A percentile compares a stretch with the other conserved stretches of the same genome.
These are phyloP conservation scores for Penicillium verhagenii DNA, from an alignment of 495 filamentous ascomycete genomes.

Conservation along the genomic window DNA sequence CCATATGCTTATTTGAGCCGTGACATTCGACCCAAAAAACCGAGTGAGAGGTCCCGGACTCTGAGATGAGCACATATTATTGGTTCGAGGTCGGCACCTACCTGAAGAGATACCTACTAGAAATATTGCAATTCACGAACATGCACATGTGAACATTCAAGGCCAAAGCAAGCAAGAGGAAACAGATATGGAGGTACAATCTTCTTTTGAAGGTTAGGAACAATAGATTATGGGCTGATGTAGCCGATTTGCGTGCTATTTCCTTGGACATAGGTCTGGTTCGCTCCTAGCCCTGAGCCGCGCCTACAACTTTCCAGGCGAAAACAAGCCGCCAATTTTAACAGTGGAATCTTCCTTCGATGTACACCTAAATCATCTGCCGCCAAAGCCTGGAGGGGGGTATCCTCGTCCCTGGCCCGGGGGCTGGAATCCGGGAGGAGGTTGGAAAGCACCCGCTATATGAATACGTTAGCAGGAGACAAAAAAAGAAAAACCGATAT, in stretches of 20 bases:
- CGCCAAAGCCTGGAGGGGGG: slow-evolving; percentile 73
- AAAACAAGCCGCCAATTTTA: slow-evolving; percentile 21
- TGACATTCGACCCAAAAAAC: too few species aligned
- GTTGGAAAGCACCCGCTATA: slow-evolving; percentile 61
- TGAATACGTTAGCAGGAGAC: slow-evolving; percentile 18
- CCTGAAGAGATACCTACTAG: too few species aligned
- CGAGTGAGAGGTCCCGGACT: too few species aligned
- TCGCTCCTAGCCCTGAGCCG: slow-evolving; percentile 9
- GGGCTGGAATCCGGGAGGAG: slow-evolving; percentile 69
- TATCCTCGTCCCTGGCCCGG: slow-evolving; percentile 66
- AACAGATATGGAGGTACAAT: too few species aligned
- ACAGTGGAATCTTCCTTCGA: slow-evolving; percentile 22
- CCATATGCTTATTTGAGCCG: too few species aligned
- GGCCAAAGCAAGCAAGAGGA: too few species aligned
- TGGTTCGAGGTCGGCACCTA: too few species aligned
- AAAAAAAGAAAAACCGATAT: neutral
- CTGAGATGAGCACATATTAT: too few species aligned
- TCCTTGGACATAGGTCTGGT: slow-evolving; percentile 7
- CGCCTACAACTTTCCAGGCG: slow-evolving; percentile 6
- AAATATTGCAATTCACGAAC: too few species aligned
- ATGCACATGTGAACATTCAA: too few species aligned
- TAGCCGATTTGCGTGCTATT: slow-evolving; percentile 18
- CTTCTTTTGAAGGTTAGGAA: too few species aligned
- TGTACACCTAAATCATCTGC: slow-evolving; percentile 53
- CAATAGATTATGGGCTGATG: slow-evolving; percentile 33